Conservation (phyloP, 441 rosid genomes). For the Kokia cookei region DNA sequence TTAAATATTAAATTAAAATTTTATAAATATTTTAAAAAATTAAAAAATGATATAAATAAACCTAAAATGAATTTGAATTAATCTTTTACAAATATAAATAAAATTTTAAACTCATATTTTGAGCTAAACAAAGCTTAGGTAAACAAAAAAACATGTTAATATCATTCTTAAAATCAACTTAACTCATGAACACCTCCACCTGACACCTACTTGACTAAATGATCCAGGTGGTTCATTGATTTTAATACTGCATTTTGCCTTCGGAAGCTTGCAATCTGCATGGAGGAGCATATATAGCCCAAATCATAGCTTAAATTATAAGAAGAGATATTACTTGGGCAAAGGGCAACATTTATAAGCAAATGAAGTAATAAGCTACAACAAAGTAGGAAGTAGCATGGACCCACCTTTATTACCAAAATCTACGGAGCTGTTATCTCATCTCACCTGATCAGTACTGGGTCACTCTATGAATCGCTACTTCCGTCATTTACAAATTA, state of each 20-base stretch:
- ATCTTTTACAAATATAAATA: too few species aligned
- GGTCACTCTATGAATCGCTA: background rate
- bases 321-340: background rate
- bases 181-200: too few species aligned
- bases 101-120: too few species aligned
- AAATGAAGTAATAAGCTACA: background rate
- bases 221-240: background rate
- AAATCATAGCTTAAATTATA: background rate
- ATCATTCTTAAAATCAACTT: too few species aligned
- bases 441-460: background rate
- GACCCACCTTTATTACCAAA: background rate
- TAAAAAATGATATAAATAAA: too few species aligned
- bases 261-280: background rate
- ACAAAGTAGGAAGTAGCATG: background rate
- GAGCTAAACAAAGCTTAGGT: too few species aligned
- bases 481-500: slow-evolving; percentile 9
- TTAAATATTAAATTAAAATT: too few species aligned
- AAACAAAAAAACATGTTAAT: too few species aligned
- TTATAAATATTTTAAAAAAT: too few species aligned
- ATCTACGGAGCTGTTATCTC: background rate
- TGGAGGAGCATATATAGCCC: background rate
- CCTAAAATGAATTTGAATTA: too few species aligned
- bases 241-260: background rate
- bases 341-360: background rate
- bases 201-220: too few species aligned